Conservation (phyloP, 2,329 filamentous ascomycete genomes). For the Colletotrichum lini region DNA sequence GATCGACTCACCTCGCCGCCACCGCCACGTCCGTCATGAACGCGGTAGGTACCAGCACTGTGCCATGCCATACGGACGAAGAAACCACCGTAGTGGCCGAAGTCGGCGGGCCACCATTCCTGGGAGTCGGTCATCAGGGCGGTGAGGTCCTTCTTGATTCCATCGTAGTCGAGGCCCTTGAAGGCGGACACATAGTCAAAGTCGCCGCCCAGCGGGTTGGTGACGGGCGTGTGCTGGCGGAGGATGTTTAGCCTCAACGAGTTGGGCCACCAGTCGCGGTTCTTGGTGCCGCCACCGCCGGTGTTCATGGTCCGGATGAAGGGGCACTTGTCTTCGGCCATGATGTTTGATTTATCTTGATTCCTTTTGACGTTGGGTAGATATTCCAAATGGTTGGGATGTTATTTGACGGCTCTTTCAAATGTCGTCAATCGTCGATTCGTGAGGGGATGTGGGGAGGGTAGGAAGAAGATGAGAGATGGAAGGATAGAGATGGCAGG, state of each 20-base stretch:
- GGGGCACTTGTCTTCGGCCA: constrained; percentile 40
- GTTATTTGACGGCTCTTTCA: neutral
- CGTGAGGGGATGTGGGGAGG: neutral
- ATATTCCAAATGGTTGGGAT: neutral
- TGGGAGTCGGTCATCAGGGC: constrained; percentile 83
- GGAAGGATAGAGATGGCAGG: neutral
- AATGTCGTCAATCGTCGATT: constrained; percentile 20
- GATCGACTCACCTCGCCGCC: constrained; percentile 65
- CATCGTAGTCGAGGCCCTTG: constrained; percentile 78
- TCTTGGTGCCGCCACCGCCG: constrained; percentile 76
- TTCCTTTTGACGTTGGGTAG: neutral
- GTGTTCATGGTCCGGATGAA: constrained; percentile 52
- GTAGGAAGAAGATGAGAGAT: neutral
- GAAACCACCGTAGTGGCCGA: constrained; percentile 84
- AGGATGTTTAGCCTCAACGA: constrained; percentile 78
- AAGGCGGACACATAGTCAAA: constrained; percentile 83
- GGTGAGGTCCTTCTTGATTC: constrained; percentile 80
- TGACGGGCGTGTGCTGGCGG: constrained; percentile 75
- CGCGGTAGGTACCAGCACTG: constrained; percentile 82
- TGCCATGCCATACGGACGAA: constrained; percentile 89
- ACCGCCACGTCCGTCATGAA: constrained; percentile 80
- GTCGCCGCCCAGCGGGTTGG: constrained; percentile 74
- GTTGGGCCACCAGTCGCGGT: constrained; percentile 82
- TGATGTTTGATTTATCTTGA: constrained; percentile 11
- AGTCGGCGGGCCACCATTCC: constrained; percentile 86